Evolutionary conservation across 78 protist genomes (phyloP).

Genomic region (Pigoraptor vietnamica): DNA sequence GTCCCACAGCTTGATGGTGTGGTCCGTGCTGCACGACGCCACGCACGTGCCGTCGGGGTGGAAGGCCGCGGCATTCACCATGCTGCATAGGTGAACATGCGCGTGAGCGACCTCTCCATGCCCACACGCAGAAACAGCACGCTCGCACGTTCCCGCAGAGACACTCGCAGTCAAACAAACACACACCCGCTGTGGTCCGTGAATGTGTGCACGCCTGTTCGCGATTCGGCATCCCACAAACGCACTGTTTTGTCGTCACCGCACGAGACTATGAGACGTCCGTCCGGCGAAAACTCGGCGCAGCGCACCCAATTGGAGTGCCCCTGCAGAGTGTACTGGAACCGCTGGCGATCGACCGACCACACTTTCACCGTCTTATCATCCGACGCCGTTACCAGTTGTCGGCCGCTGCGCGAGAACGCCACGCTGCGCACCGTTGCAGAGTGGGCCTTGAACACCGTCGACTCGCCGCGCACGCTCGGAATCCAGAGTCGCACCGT

Average conservation of each 20-base stretch:
- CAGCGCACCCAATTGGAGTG: constrained; percentile 84
- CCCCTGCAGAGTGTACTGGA: constrained; percentile 55
- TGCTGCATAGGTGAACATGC: no score
- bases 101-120: no score
- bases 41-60: constrained; percentile 78
- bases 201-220: constrained; percentile 45
- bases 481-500: constrained; percentile 77
- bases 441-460: constrained; percentile 52
- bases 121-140: no score
- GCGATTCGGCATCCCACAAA: constrained; percentile 58
- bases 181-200: constrained; percentile 44
- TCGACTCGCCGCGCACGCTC: constrained; percentile 32
- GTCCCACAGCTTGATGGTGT: constrained; percentile 74
- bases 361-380: constrained; percentile 79
- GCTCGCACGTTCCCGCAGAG: no score
- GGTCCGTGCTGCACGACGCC: constrained; percentile 52
- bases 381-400: constrained; percentile 59
- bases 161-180: no score
- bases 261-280: constrained; percentile 46
- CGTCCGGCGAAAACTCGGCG: constrained; percentile 54
- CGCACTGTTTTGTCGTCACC: constrained; percentile 79
- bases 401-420: constrained; percentile 50
- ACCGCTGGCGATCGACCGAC: constrained; percentile 34
- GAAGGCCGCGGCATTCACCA: constrained; percentile 55
- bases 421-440: constrained; percentile 47